Evolutionary conservation across 441 rosid genomes (phyloP), one percentile per base, ranked within the genome.

Genomic region (Erodium trifolium): DNA sequence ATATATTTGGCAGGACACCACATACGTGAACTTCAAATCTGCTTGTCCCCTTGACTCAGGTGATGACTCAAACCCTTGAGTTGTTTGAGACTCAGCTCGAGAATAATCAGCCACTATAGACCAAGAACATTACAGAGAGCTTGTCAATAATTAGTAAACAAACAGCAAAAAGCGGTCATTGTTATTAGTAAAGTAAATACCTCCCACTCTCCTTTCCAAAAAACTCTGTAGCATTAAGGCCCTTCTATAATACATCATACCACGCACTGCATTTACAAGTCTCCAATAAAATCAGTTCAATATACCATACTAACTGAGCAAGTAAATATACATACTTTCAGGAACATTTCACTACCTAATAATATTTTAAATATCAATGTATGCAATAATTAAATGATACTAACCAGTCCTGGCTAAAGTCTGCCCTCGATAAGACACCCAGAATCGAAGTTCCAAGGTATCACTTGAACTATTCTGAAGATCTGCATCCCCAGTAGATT

Each of bases 391-490:
- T 63, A 29, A 29, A 14, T 29, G 41, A 63, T 11, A 31, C 66
- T 31, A 63, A 90, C 99, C 98, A 64, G 99, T 95, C 77, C 99
- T 86, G 62, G 99, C 97, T 75, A 95, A 74, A 60, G 99, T 95
- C 82, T 95, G 99, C 47, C 92, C 99, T n/a, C 99, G 90, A 73
- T 95, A 95, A 68, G 99, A 95, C 65, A 98, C 99, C 99, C 99
- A 95, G 81, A 90, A 84, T 69, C 98, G 88, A 78, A 95, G 99
- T 83, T 95, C 99, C 81, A 90, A 92, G 72, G 83, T 72, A 76
- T 95, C 99, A 77, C 71, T 82, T 64, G 87, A 76, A 78, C 81
- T 89, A 45, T 86, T 88, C 70, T 82, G 82, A 73, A 87, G 86
- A 55, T 95, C 99, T 0, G 83, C 79, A 66, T 90, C 99, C 45